A percentile compares a stretch with the other conserved stretches of the same genome.
Evolutionary conservation across 257 asterid species (phyloP).

Genomic region (Solanum medicagineum): DNA sequence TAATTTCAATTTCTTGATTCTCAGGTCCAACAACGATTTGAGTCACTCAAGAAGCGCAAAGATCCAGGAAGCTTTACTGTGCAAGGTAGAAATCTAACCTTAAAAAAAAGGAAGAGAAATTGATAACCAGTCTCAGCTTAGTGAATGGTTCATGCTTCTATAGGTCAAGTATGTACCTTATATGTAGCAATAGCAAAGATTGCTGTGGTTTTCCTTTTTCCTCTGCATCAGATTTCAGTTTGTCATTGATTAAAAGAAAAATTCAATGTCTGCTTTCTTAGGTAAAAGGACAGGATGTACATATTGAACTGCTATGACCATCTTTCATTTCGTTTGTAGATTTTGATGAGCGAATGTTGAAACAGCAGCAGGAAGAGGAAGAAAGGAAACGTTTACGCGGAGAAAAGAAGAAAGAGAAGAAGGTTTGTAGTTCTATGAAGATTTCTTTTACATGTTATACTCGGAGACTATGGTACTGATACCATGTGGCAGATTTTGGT

Average conservation of each 20-base stretch:
- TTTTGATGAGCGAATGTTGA: slow-evolving; percentile 79
- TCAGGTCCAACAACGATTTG: slow-evolving; percentile 93
- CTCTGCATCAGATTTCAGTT: not conserved
- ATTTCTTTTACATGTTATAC: not conserved
- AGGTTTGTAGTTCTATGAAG: slow-evolving; percentile 29
- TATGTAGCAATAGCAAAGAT: not conserved
- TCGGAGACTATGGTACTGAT: not conserved
- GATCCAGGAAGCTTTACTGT: slow-evolving; percentile 78
- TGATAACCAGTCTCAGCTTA: not conserved
- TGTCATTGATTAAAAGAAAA: not conserved
- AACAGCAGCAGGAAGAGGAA: slow-evolving; percentile 96
- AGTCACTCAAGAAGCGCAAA: slow-evolving; percentile 76
- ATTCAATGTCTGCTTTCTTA: not conserved
- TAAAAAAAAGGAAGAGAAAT: not conserved
- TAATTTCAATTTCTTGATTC: not conserved
- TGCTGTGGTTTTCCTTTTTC: not conserved
- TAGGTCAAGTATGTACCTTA: not conserved
- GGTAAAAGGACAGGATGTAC: not conserved
- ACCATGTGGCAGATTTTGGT: not conserved
- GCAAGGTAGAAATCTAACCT: slow-evolving; percentile 43
- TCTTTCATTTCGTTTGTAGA: slow-evolving; percentile 23
- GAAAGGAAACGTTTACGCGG: slow-evolving; percentile 86
- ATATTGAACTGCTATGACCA: not conserved
- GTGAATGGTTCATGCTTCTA: not conserved
- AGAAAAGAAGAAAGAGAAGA: slow-evolving; percentile 96